A percentile compares a stretch with the other conserved stretches of the same genome.
Evolutionary conservation across 805 yeast species (phyloP).

Genomic region (Kluyveromyces dobzhanskii): DNA sequence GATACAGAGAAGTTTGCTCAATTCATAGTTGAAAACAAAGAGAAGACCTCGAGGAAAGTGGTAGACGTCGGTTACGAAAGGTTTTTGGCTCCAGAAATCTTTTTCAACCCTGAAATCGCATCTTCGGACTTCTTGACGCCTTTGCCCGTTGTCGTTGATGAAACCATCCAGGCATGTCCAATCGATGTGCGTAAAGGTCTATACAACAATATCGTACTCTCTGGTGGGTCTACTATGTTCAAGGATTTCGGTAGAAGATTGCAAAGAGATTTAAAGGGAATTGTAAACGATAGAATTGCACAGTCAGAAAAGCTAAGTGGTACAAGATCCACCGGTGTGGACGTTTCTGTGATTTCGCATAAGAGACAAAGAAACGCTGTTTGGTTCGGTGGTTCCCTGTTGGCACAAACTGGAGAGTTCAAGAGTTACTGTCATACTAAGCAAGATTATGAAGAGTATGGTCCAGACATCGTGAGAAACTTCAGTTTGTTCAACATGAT

Average conservation of each 20-base stretch:
- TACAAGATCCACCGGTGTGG: slow-evolving; percentile 83
- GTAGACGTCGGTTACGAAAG: slow-evolving; percentile 98
- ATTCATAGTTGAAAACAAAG: slow-evolving; percentile 75
- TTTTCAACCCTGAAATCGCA: slow-evolving; percentile 96
- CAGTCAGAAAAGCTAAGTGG: slow-evolving; percentile 69
- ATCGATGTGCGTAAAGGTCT: slow-evolving; percentile 96
- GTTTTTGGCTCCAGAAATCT: slow-evolving; percentile 97
- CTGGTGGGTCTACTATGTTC: slow-evolving; percentile 99
- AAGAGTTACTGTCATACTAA: slow-evolving; percentile 95
- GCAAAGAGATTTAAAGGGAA: slow-evolving; percentile 83
- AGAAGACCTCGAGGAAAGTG: slow-evolving; percentile 48
- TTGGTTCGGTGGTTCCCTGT: slow-evolving; percentile 97
- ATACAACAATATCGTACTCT: slow-evolving; percentile 88
- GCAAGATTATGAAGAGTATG: slow-evolving; percentile 94
- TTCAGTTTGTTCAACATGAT: slow-evolving; percentile 91
- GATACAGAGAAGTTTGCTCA: slow-evolving; percentile 92
- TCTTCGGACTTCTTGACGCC: slow-evolving; percentile 94
- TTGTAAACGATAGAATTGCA: slow-evolving; percentile 84
- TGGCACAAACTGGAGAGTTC: slow-evolving; percentile 96
- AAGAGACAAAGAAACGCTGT: slow-evolving; percentile 98
- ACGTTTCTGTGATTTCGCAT: slow-evolving; percentile 93
- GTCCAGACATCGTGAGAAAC: slow-evolving; percentile 96
- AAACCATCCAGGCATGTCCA: slow-evolving; percentile 90
- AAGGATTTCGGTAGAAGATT: slow-evolving; percentile 96
- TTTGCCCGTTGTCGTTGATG: slow-evolving; percentile 91